Evolutionary conservation across 441 rosid species (phyloP), one percentile per base, ranked within the genome.

Genomic region (Omphalea diandra): DNA sequence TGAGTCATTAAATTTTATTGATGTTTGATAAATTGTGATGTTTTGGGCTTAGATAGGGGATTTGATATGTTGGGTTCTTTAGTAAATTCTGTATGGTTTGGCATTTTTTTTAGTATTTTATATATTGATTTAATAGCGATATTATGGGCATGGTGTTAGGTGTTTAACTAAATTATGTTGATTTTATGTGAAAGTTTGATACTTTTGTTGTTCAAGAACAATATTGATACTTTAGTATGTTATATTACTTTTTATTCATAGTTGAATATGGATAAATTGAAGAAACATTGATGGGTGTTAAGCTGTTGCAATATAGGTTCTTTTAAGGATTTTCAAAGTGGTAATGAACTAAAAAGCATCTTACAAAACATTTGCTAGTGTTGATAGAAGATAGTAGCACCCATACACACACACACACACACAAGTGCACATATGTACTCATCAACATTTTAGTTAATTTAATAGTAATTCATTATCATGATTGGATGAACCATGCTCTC

Each of bases 1-100:
- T 91, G 74, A 86, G 92, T 78, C 47, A 49, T 20, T 33, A 20
- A 5, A 12, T 22, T 38, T 20, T 2, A 18, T 5, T 40, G 22
- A 2, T 26, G 38, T 26, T 44, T 15, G n/a, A 41, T 22, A 40
- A 22, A 62, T 62, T 62, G 11, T 15, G 20, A 41, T 62, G 63
- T 0, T 56, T 5, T 29, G 38, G 61, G 15, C 17, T 27, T 12
- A 6, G 38, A 3, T 29, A 31, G 20, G 32, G 15, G 15, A 15
- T 31, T 57, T n/a, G 38, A 57, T 17, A 11, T 38, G 9, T 5
- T 38, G 41, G 9, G 41, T 38, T 1, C 9, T 38, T 38, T 38
- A 6, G 9, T 38, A 11, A 38, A 38, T 38, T 38, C 41, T n/a
- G n/a, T n/a, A n/a, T n/a, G n/a, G n/a, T n/a, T n/a, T n/a, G n/a